Conservation (phyloP, 2,329 filamentous ascomycete genomes). For the Stromatinia cepivora region DNA sequence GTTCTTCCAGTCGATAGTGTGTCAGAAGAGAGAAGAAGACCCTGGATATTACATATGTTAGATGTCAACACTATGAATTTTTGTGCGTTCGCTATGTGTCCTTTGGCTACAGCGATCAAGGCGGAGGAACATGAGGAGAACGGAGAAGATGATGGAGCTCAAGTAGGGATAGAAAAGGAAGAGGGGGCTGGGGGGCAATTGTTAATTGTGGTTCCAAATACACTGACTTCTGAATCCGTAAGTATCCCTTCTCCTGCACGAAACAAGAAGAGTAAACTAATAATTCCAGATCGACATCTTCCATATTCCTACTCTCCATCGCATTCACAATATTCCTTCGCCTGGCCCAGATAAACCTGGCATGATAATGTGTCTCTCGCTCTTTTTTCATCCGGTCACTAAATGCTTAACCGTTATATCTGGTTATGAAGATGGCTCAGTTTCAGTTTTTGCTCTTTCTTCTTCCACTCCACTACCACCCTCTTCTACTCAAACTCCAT, state of each 20-base stretch:
- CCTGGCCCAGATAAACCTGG: slow-evolving; percentile 54
- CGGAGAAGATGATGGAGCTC: background rate
- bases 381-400: slow-evolving; percentile 52
- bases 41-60: slow-evolving; percentile 83
- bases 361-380: slow-evolving; percentile 84
- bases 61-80: slow-evolving; percentile 95
- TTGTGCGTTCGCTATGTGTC: slow-evolving; percentile 67
- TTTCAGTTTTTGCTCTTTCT: slow-evolving; percentile 57
- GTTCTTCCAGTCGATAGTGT: slow-evolving; percentile 68
- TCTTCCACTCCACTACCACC: background rate
- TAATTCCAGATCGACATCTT: slow-evolving; percentile 70
- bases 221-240: slow-evolving; percentile 69
- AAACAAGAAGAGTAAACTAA: slow-evolving; percentile 28
- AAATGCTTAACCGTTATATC: slow-evolving; percentile 62
- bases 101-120: background rate
- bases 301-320: slow-evolving; percentile 70
- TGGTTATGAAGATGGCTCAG: slow-evolving; percentile 84
- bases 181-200: slow-evolving; percentile 44
- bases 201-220: slow-evolving; percentile 79
- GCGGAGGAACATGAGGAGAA: background rate
- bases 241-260: slow-evolving; percentile 36
- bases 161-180: background rate
- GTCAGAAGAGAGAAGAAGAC: slow-evolving; percentile 55
- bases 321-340: slow-evolving; percentile 60
- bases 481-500: background rate